phyloP scores from a whole-genome alignment of 805 yeast species.

The Wickerhamomyces silvicola region DNA sequence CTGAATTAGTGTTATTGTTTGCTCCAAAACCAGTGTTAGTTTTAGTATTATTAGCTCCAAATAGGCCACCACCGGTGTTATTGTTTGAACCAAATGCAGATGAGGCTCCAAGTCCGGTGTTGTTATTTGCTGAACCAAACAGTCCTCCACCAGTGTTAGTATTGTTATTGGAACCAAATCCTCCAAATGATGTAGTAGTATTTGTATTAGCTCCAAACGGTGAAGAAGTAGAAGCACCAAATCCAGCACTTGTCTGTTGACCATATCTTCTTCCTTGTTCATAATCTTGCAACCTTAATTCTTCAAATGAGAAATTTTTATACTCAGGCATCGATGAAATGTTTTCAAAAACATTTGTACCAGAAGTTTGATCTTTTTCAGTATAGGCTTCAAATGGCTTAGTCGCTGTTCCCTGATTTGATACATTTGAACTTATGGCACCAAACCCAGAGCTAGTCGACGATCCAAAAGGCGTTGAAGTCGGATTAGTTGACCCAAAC shows the following conservation, averaged over 20 bases:
- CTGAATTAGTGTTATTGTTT: no score
- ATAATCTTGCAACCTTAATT: constrained; percentile 84
- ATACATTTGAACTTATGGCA: constrained; percentile 22
- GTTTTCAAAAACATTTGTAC: constrained; percentile 58
- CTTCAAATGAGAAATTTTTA: constrained; percentile 74
- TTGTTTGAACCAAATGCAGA: no score
- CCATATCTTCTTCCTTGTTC: constrained; percentile 63
- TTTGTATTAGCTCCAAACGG: constrained; percentile 21
- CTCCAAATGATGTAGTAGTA: constrained; percentile 30
- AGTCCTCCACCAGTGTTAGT: no score
- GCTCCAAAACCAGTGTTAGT: no score
- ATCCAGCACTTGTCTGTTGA: constrained; percentile 19
- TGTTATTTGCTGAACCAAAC: no score
- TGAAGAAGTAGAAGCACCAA: constrained; percentile 19
- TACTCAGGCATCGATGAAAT: constrained; percentile 91
- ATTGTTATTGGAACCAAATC: constrained; percentile 11
- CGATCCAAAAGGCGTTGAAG: constrained; percentile 4
- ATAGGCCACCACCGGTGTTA: no score
- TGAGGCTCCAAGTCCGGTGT: no score
- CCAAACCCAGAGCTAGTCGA: constrained; percentile 14
- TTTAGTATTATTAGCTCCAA: no score
- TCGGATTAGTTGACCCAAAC: constrained; percentile 23
- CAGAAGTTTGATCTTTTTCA: constrained; percentile 67
- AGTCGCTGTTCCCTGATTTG: constrained; percentile 61
- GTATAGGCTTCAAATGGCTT: constrained; percentile 62